These are phyloP conservation scores for Helianthus tuberosus DNA, from an alignment of 129 eudicot genomes.

Conservation along the genomic window DNA sequence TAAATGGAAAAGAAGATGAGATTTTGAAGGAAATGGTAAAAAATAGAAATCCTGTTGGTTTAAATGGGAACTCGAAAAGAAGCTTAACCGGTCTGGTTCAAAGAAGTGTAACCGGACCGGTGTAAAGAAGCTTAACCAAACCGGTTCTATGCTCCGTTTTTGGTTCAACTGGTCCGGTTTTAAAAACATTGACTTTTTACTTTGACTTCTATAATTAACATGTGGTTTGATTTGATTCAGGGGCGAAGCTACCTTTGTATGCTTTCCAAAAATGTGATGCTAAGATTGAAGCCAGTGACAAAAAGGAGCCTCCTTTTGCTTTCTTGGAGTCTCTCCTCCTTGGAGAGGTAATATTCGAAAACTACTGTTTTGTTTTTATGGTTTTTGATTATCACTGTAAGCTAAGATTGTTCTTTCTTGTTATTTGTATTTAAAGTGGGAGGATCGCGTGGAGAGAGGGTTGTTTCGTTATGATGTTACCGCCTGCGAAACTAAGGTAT, in stretches of 20 bases:
- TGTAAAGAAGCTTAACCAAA: no score
- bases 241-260: constrained; percentile 91
- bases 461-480: constrained; percentile 98
- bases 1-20: no score
- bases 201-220: neutral
- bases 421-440: constrained; percentile 61
- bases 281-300: constrained; percentile 39
- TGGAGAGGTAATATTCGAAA: constrained; percentile 68
- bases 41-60: no score
- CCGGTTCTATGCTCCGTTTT: no score
- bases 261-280: constrained; percentile 52
- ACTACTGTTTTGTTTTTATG: neutral
- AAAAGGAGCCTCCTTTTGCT: constrained; percentile 67
- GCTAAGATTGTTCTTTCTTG: constrained; percentile 22
- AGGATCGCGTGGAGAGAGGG: constrained; percentile 86
- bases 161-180: no score
- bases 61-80: no score
- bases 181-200: no score
- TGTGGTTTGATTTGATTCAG: constrained; percentile 37
- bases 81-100: no score
- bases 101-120: no score
- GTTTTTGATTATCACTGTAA: neutral
- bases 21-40: no score
- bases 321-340: constrained; percentile 88
- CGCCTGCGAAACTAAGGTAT: constrained; percentile 95